Evolutionary conservation across 2,329 filamentous ascomycete species (phyloP).

Genomic region (Pseudocercospora fijiensis): DNA sequence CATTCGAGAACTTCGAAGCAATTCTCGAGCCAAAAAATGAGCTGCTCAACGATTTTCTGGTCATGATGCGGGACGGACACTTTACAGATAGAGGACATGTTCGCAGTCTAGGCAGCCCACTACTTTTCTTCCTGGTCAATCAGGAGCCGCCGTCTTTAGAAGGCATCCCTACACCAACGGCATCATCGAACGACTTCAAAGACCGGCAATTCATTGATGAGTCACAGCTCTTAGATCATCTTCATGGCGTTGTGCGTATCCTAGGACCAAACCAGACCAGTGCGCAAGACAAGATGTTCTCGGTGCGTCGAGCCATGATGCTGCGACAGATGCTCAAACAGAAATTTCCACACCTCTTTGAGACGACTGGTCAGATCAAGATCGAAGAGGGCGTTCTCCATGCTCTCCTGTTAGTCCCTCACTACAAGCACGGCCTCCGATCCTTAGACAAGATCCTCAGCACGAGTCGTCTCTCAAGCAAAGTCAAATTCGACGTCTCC

Average conservation of each 20-base stretch:
- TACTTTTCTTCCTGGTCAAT: slow-evolving; percentile 38
- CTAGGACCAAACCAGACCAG: slow-evolving; percentile 34
- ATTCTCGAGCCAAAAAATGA: slow-evolving; percentile 30
- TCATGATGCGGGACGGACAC: slow-evolving; percentile 35
- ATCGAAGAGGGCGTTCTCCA: slow-evolving; percentile 40
- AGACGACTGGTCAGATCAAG: slow-evolving; percentile 33
- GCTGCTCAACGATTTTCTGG: slow-evolving; percentile 34
- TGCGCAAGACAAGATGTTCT: slow-evolving; percentile 34
- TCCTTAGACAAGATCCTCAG: slow-evolving; percentile 39
- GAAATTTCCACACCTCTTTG: slow-evolving; percentile 34
- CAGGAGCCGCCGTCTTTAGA: slow-evolving; percentile 31
- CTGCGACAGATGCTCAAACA: slow-evolving; percentile 36
- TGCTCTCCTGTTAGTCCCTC: slow-evolving; percentile 37
- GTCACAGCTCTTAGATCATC: slow-evolving; percentile 33
- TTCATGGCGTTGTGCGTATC: slow-evolving; percentile 37
- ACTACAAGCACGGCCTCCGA: slow-evolving; percentile 37
- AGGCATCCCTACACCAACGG: slow-evolving; percentile 26
- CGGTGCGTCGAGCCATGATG: slow-evolving; percentile 37
- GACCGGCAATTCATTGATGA: slow-evolving; percentile 29
- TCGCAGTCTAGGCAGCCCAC: slow-evolving; percentile 31
- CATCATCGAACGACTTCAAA: slow-evolving; percentile 28
- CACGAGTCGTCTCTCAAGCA: slow-evolving; percentile 36
- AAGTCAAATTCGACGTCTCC: slow-evolving; percentile 38
- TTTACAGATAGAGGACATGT: slow-evolving; percentile 35
- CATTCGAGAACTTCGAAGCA: slow-evolving; percentile 37